Base-by-base conservation (phyloP, 176 grass and related monocot species). In the Miscanthus lutarioriparius region DNA sequence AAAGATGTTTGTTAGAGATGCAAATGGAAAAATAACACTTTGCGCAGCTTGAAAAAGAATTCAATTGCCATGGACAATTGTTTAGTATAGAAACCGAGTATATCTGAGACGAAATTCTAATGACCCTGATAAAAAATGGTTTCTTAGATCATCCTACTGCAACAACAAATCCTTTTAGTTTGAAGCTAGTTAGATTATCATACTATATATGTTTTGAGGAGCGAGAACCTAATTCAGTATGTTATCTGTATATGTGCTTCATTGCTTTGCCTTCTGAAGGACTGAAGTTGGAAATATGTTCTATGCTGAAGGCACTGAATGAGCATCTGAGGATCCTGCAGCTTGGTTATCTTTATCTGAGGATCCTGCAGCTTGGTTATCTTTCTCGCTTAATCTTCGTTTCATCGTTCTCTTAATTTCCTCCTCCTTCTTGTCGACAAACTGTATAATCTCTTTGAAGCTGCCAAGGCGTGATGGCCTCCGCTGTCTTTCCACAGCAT, bases 371-470 rank as follows among this genome's bases (percentile, higher is more conserved):
- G 71, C 77, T 69, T 80, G 85, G 19, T 78, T 84, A 72, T 91
- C 92, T 84, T 88, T 95, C 4, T 95, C 96, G 43, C 83, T 83
- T 8, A 65, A 73, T 83, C 87, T 98, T 80, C 68, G 85, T 61
- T 87, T 84, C 85, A 87, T 86, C 2, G 23, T 68, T 37, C 5
- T 82, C 47, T 70, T 82, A 13, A 93, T 51, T 27, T 93, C 87
- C 64, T 59, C 88, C 75, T 94, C 92, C 67, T 88, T 93, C 23
- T 39, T 91, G 62, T 98, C 91, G 9, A 87, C 87, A 77, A 98
- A 98, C 17, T 85, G 80, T 2, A 95, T 85, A 78, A 92, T 28
- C 8, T 92, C 73, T 77, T 90, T 95, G 77, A 98, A 87, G 76
- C 93, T 98, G 53, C 70, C 76, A 58, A 93, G 85, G 69, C 80